Conservation (phyloP, 2,329 filamentous ascomycete species). For the Aspergillus sp. region DNA sequence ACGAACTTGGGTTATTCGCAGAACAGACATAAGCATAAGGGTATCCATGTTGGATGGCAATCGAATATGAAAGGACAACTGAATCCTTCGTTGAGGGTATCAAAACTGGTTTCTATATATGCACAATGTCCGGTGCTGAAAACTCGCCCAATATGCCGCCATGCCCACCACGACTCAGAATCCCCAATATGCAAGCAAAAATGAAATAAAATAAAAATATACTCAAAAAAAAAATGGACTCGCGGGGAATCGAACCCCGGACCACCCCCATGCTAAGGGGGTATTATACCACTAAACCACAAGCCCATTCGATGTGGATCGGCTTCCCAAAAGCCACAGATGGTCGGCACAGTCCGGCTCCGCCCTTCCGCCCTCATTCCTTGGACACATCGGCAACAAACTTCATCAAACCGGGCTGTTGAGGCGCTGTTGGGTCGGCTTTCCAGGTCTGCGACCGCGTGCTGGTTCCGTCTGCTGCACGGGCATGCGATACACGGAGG, state of each 20-base stretch:
- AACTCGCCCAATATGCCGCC: neutral
- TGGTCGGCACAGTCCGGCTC: neutral
- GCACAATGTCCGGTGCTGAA: neutral
- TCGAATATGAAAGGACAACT: constrained; percentile 25
- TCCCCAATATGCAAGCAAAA: neutral
- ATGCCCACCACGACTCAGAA: neutral
- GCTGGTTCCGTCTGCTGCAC: constrained; percentile 10
- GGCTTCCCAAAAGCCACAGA: neutral
- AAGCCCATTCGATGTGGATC: constrained; percentile 18
- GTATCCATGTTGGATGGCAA: too few relatives aligned
- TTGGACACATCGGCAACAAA: constrained; percentile 17
- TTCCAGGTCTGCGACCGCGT: constrained; percentile 19
- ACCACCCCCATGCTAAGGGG: constrained; percentile 44
- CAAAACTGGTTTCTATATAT: neutral
- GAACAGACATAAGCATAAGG: too few relatives aligned
- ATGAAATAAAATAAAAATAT: neutral
- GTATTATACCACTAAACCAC: constrained; percentile 46
- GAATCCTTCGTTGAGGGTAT: neutral
- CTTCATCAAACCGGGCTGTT: constrained; percentile 17
- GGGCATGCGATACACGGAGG: constrained; percentile 14
- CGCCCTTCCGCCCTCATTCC: constrained; percentile 1
- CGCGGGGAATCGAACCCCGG: constrained; percentile 45
- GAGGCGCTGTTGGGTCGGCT: constrained; percentile 2
- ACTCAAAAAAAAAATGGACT: constrained; percentile 31
- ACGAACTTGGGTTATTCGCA: too few relatives aligned